These are phyloP conservation scores for Scheffersomyces illinoinensis DNA, from an alignment of 1,139 yeast genomes.

Conservation along the genomic window DNA sequence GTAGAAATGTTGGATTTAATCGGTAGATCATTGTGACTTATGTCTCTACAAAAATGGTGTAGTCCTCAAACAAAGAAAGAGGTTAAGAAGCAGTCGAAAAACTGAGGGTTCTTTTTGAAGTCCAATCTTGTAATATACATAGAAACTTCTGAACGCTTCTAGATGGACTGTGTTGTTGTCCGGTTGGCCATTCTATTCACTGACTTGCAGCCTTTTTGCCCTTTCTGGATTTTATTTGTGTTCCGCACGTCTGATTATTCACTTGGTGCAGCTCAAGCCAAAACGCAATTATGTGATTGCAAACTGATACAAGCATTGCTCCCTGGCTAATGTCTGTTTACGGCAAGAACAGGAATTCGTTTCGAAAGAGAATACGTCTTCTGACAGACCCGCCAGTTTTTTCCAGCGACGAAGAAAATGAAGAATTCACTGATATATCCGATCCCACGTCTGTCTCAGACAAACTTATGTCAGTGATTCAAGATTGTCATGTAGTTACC, in stretches of 20 bases:
- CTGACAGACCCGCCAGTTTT: conserved; percentile 4
- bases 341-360: conserved; percentile 4
- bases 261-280: not conserved
- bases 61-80: no score
- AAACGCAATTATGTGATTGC: not conserved
- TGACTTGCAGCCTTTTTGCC: not conserved
- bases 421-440: not conserved
- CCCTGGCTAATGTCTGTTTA: conserved; percentile 5
- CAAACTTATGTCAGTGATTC: not conserved
- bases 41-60: no score
- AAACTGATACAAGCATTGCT: not conserved
- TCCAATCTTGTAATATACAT: no score
- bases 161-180: not conserved
- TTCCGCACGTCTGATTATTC: not conserved
- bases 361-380: conserved; percentile 1
- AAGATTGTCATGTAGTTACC: conserved; percentile 1
- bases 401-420: conserved; percentile 9
- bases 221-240: not conserved
- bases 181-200: not conserved
- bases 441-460: not conserved
- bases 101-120: no score
- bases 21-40: no score
- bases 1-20: no score
- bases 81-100: no score
- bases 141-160: not conserved